A percentile compares a stretch with the other conserved stretches of the same genome.
Conservation (phyloP, 179 eudicot genomes). For the Silene coronaria region DNA sequence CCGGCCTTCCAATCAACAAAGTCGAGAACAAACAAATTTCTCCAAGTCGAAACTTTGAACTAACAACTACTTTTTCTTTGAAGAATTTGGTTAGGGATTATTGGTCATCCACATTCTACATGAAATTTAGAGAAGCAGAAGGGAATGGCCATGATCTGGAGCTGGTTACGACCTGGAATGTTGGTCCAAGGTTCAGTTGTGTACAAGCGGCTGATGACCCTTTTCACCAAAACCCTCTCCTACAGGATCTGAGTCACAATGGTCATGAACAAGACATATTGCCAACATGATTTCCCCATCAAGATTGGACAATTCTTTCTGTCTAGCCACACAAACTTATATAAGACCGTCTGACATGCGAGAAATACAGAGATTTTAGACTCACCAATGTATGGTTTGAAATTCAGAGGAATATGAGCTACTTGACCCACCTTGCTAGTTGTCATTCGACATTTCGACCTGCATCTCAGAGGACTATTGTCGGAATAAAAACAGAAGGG, state of each 20-base stretch:
- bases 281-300: neutral
- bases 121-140: conserved; percentile 56
- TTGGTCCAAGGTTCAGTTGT: conserved; percentile 60
- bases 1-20: neutral
- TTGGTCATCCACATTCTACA: conserved; percentile 65
- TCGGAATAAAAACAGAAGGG: too few relatives aligned
- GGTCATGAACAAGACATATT: conserved; percentile 17
- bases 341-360: too few relatives aligned
- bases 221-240: conserved; percentile 56
- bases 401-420: too few relatives aligned
- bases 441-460: too few relatives aligned
- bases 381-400: neutral
- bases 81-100: conserved; percentile 79
- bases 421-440: too few relatives aligned
- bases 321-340: too few relatives aligned
- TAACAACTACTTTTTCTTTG: conserved; percentile 9
- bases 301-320: neutral
- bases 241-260: conserved; percentile 19
- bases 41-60: neutral
- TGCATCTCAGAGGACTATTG: too few relatives aligned
- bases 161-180: conserved; percentile 46
- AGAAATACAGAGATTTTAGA: too few relatives aligned
- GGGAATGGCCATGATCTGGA: conserved; percentile 45
- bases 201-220: conserved; percentile 73
- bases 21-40: neutral